Base-by-base conservation (phyloP, 495 filamentous ascomycete species). In the Podospora anserina region DNA sequence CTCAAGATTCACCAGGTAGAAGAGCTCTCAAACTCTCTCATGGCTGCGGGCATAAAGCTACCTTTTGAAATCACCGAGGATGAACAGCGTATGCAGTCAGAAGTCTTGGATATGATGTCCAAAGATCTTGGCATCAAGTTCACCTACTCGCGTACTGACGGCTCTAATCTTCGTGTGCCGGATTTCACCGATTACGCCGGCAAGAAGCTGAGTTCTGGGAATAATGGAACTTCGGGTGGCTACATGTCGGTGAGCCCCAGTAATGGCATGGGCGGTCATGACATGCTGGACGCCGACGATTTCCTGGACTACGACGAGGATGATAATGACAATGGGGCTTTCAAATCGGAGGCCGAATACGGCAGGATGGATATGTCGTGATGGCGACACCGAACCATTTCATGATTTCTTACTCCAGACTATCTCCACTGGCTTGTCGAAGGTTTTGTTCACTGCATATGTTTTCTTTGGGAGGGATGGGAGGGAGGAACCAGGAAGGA, bases 321-420 rank as follows among this genome's bases (percentile, higher is more conserved):
- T 20, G 87, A 83, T 28, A 88, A 77, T 63, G 83, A 85, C 74
- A 49, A 49, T 16, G 39, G 39, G 39, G 39, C 39, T 49, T 93
- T 97, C 81, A 97, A 96, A 77, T 93, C 96, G 74, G 93, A 97
- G 77, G 93, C 96, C 70, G 92, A 94, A 74, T 93, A 91, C 69
- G 84, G 84, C 64, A 18, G 56, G 19, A 95, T 95, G 92, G 92
- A 96, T 59, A 69, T 82, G 60, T 76, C 76, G 2, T 61, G 30
- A 15, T 49, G 5, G 39, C 39, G 39, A 49, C 39, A 13, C 13
- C 2, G 39, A 13, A 49, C 9, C 15, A 13, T 49, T 16, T 49
- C 39, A 9, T 11, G 23, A 32, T 63, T 69, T 59, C 60, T 56
- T 65, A 62, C 53, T 3, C 55, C 39, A 16, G 39, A 49, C 39